Conservation (phyloP, 495 filamentous ascomycete genomes). For the Penicillium samsonianum region DNA sequence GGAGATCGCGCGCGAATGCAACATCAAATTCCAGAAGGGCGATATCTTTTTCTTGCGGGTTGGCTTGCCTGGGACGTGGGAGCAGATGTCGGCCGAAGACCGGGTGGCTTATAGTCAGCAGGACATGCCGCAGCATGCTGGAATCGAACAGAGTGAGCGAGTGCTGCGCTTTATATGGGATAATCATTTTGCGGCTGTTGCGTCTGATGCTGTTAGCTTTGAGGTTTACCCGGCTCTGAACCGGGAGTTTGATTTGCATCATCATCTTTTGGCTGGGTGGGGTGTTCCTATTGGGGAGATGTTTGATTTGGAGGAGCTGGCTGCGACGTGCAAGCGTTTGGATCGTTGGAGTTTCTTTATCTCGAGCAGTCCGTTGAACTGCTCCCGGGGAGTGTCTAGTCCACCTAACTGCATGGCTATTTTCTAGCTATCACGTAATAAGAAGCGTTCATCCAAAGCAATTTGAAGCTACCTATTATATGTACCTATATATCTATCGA, state of each 20-base stretch:
- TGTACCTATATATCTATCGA: too few relatives aligned
- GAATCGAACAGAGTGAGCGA: conserved; percentile 63
- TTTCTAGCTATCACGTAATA: conserved; percentile 28
- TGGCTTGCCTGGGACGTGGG: conserved; percentile 56
- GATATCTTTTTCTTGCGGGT: conserved; percentile 78
- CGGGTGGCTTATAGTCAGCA: conserved; percentile 40
- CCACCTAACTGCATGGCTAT: conserved; percentile 53
- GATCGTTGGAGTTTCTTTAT: conserved; percentile 73
- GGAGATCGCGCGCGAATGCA: conserved; percentile 55
- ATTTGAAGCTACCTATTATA: neutral
- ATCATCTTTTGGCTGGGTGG: conserved; percentile 67
- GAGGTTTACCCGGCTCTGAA: conserved; percentile 62
- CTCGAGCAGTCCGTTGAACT: conserved; percentile 64
- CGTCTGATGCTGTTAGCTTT: conserved; percentile 65
- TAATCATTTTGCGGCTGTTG: conserved; percentile 67
- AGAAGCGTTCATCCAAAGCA: neutral
- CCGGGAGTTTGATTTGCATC: conserved; percentile 58
- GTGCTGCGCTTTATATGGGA: conserved; percentile 70
- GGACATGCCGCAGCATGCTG: conserved; percentile 54
- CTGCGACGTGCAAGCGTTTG: conserved; percentile 51
- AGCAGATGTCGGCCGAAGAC: conserved; percentile 40
- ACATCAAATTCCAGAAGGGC: conserved; percentile 57
- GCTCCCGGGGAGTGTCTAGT: conserved; percentile 45
- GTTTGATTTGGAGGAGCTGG: conserved; percentile 61
- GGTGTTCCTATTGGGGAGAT: conserved; percentile 68